Evolutionary conservation across 371 early-diverging fungal species (phyloP), one percentile per base, ranked within the genome.

Genomic region (Apophysomyces sp.): DNA sequence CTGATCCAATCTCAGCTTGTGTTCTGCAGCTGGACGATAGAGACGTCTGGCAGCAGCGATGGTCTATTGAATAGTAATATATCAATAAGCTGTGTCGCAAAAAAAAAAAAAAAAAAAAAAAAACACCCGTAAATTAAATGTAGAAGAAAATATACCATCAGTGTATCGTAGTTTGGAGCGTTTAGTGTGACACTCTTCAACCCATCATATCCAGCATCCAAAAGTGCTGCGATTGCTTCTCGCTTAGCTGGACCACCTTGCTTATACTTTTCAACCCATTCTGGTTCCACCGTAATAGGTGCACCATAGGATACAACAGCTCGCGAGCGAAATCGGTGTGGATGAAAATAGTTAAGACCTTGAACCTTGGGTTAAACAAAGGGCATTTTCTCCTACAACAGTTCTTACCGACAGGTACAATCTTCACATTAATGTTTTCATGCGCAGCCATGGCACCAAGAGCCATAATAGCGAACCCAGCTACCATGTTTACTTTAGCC

Each of bases 221-320:
- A 63, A 3, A 94, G 75, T 27, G 58, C 62, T 18, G 80, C 67
- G 74, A 86, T 84, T 0, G 95, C 94, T 28, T 82, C 74, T n/a
- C 93, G 77, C 68, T 89, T 91, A 1, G 80, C 78, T 0, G 63
- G 53, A 0, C 95, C 95, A 30, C 95, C 95, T 55, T 76, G 66
- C 28, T 78, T 81, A 71, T 87, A 95, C 37, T 77, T 63, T 18
- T 84, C 86, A 11, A 94, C 91, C 30, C 84, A 71, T 55, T 89
- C 88, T 1, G 58, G 64, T 4, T 84, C 72, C n/a, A 95, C 70
- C 4, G 74, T 66, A 51, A 95, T 86, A 0, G 93, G 92, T 40
- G 87, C 75, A 18, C 95, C 95, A 71, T 88, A 95, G 61, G 94
- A 93, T 30, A 95, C 83, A 27, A 94, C 93, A 4, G 93, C 94